Base-by-base conservation (phyloP, 305 asterid species). In the Andrographis paniculata region DNA sequence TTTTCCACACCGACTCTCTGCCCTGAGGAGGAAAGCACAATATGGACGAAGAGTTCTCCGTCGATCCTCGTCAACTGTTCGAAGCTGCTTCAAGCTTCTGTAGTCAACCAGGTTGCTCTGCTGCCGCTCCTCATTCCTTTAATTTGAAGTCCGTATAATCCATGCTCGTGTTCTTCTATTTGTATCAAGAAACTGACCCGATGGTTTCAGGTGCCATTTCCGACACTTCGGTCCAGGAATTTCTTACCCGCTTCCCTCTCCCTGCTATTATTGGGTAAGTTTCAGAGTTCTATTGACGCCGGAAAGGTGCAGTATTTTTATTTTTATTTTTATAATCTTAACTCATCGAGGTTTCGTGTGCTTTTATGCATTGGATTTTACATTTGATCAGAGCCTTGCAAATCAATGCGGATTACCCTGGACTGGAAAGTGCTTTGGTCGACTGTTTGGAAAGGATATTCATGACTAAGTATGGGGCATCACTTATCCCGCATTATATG, bases 401-500 rank as follows among this genome's bases (percentile, higher is more conserved):
- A 81, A 75, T 88, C 28, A 70, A 74, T 49, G 63, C 71, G 43
- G 75, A 82, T 50, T 74, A 71, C 63, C 93, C 95, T 23, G 87
- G 93, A 12, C 68, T 91, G 54, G 96, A 82, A 70, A 69, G 56
- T 59, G 87, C 80, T 9, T 54, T 86, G 75, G 83, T 79, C 48
- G 82, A 75, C 60, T 71, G 88, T 50, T 63, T 91, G 69, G 95
- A 73, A 49, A 76, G 80, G 83, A 55, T 86, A 49, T 91, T 91
- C 82, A 72, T 70, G 59, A 86, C 92, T 20, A 80, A 79, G 45
- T 75, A 82, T 60, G 96, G 99, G 36, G 84, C 95, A 35, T 83
- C 96, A 19, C 94, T 83, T 58, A 75, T 91, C 53, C 96, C 96
- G 20, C 96, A 80, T 51, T 86, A 51, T 70, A 83, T 91, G 95